These are phyloP conservation scores for Plasmodium gonderi DNA, from an alignment of 169 alveolate genomes.

Conservation along the genomic window DNA sequence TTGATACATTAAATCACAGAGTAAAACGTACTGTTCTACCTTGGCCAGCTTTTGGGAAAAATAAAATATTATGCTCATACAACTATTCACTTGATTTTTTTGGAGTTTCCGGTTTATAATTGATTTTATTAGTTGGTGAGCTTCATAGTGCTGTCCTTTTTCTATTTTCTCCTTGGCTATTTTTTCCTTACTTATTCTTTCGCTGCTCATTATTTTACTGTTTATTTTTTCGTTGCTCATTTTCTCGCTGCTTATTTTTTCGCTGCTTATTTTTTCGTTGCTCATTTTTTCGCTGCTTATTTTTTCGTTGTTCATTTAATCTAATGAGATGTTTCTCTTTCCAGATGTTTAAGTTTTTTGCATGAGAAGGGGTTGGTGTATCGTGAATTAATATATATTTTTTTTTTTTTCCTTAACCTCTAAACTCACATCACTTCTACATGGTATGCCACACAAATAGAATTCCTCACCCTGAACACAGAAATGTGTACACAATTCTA, in stretches of 20 bases:
- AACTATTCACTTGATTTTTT: conserved; percentile 28
- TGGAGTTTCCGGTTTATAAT: conserved; percentile 41
- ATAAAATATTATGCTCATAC: conserved; percentile 30
- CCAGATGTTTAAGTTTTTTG: no score
- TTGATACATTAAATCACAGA: conserved; percentile 70
- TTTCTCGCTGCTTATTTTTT: conserved; percentile 39
- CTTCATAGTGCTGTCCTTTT: conserved; percentile 57
- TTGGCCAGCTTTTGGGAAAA: conserved; percentile 48
- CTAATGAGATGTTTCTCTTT: no score
- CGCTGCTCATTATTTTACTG: background rate
- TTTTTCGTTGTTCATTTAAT: no score
- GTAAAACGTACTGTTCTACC: conserved; percentile 46
- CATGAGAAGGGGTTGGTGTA: no score
- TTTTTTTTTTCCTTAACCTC: background rate
- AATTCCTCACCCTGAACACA: background rate
- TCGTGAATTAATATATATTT: no score
- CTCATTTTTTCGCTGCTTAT: background rate
- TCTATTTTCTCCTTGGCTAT: conserved; percentile 49
- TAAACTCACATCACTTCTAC: background rate
- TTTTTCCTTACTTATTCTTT: conserved; percentile 31
- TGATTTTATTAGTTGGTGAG: conserved; percentile 66
- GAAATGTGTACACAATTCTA: background rate
- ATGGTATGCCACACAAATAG: background rate
- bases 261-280: conserved; percentile 10
- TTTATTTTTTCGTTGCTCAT: no score